Evolutionary conservation across 345 rosid genomes (phyloP), one percentile per base, ranked within the genome.

Genomic region (Salix caprea): DNA sequence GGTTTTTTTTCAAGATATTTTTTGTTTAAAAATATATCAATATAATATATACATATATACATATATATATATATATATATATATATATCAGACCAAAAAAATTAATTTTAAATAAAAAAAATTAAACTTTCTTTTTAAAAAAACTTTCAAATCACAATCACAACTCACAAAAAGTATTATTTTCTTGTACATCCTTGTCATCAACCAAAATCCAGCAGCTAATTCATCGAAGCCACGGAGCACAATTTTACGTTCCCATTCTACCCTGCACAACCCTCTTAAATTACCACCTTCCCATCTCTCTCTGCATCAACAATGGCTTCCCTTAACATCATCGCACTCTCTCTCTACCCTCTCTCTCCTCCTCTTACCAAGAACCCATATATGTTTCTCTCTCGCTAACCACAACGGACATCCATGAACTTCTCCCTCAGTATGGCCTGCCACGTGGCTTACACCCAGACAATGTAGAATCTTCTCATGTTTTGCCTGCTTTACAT

Each of bases 371-470:
- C 72, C 76, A 8, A 50, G 72, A 61, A 39, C 80, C 79, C 73
- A 36, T 28, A 28, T 2, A 28, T 69, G 84, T 75, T 81, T 71
- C 76, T 69, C 70, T 74, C 74, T 52, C 81, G 69, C 72, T 34
- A 24, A 23, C 73, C 73, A 2, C 42, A 76, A 21, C 72, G 1
- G 96, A 92, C 78, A 71, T 90, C 78, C 94, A 91, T 68, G 97
- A 94, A 76, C 84, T 92, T 67, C 94, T 94, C 60, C 88, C 88
- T 0, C 34, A 30, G 30, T 91, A 86, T 74, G 92, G 91, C 28
- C 84, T 92, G 50, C 97, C 97, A 1, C 90, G 83, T 76, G 97
- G 97, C 65, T 82, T 92, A 34, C 69, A 91, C 60, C 97, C 97
- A 0, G 73, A 76, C 77, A 87, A 84, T 70, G 88, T 92, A 46